phyloP scores from a whole-genome alignment of 805 yeast genomes.

The Barnettozyma sucrosica region DNA sequence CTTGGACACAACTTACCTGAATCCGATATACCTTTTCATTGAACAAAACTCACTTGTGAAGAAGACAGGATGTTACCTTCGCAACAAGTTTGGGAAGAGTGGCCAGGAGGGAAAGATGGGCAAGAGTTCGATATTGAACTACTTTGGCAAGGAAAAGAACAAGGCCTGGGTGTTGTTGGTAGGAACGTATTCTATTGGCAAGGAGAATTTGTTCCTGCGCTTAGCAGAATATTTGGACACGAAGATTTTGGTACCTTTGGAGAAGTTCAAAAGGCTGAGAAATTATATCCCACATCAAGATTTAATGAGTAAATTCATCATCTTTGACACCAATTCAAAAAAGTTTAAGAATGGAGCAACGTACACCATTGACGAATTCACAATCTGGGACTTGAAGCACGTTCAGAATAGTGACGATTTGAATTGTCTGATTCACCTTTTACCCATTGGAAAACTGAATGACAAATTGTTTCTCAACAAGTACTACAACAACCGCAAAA shows the following conservation, averaged over 20 bases:
- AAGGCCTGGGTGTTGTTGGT: constrained; percentile 47
- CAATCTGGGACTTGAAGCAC: constrained; percentile 2
- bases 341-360: constrained; percentile 7
- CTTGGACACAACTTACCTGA: constrained; percentile 85
- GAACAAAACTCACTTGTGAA: constrained; percentile 64
- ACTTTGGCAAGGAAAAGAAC: constrained; percentile 23
- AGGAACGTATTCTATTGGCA: constrained; percentile 91
- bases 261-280: constrained; percentile 19
- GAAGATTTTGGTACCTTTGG: constrained; percentile 46
- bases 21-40: constrained; percentile 72
- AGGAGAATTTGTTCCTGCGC: constrained; percentile 74
- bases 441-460: constrained; percentile 55
- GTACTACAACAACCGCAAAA: constrained; percentile 18
- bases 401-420: constrained; percentile 1
- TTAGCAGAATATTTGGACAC: constrained; percentile 48
- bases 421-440: constrained; percentile 55
- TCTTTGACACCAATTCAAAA: constrained; percentile 1
- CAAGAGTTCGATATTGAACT: constrained; percentile 30
- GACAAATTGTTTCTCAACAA: constrained; percentile 28
- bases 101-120: constrained; percentile 20
- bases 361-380: constrained; percentile 5
- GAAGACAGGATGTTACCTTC: constrained; percentile 49
- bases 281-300: constrained; percentile 2
- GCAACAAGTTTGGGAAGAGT: constrained; percentile 13
- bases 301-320: not conserved